Conservation (phyloP, 257 asterid genomes). For the Solanum paucissectum region DNA sequence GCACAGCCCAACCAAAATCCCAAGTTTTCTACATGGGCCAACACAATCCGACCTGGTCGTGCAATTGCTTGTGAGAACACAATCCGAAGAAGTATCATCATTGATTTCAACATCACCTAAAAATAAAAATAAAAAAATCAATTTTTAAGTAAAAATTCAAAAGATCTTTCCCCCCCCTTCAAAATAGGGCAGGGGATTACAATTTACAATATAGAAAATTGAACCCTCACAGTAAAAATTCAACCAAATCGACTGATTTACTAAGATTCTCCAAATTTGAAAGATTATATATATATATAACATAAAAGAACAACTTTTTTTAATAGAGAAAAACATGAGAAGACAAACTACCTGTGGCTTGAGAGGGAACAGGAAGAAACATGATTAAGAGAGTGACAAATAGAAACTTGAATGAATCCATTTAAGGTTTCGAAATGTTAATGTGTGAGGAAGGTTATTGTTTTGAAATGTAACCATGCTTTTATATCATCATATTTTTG, state of each 20-base stretch:
- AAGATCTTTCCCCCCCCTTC: background rate
- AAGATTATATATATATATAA: background rate
- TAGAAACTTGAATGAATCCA: background rate
- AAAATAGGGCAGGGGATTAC: background rate
- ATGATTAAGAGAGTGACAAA: background rate
- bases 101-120: background rate
- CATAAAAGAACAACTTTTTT: background rate
- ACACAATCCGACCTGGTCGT: background rate
- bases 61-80: background rate
- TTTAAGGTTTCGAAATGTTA: background rate
- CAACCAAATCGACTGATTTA: background rate
- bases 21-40: background rate
- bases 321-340: background rate
- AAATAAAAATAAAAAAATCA: background rate
- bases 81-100: background rate
- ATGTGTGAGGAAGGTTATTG: background rate
- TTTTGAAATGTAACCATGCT: background rate
- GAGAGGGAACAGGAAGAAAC: background rate
- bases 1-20: background rate
- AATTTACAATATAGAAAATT: too few species aligned
- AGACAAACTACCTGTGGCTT: background rate
- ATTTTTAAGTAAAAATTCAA: background rate
- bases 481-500: background rate
- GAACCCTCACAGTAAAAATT: background rate
- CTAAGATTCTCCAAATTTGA: accelerated